These are phyloP conservation scores for Pichia deserticola DNA, from an alignment of 805 yeast genomes.

Conservation along the genomic window DNA sequence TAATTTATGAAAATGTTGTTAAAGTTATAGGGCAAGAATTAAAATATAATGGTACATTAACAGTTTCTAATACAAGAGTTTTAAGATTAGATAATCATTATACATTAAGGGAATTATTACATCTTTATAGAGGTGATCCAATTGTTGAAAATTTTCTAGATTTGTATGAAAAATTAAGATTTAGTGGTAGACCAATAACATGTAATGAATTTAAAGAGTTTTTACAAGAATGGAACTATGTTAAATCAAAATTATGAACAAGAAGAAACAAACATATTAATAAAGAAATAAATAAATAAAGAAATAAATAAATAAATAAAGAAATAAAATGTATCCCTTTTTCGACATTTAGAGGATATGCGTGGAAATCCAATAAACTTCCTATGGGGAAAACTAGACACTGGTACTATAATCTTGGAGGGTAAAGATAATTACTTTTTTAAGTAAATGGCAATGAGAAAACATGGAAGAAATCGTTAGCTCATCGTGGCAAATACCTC, in stretches of 20 bases:
- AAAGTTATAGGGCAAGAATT: constrained; percentile 54
- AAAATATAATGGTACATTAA: constrained; percentile 32
- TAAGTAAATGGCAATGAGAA: constrained; percentile 53
- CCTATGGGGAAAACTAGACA: constrained; percentile 40
- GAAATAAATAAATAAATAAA: neutral
- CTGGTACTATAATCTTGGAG: constrained; percentile 41
- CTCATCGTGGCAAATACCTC: constrained; percentile 69
- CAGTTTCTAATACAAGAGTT: constrained; percentile 14
- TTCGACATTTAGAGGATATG: constrained; percentile 58
- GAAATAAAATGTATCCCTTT: constrained; percentile 27
- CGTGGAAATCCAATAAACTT: constrained; percentile 47
- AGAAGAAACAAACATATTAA: too few relatives aligned
- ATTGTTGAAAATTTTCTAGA: constrained; percentile 31
- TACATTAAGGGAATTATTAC: constrained; percentile 24
- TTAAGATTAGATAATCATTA: constrained; percentile 16
- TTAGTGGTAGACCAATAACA: constrained; percentile 52
- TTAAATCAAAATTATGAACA: constrained; percentile 6
- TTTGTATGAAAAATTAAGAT: constrained; percentile 61
- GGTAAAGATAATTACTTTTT: constrained; percentile 28
- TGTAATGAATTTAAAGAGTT: constrained; percentile 55
- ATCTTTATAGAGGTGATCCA: constrained; percentile 17
- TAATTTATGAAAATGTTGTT: constrained; percentile 47
- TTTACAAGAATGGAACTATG: constrained; percentile 36
- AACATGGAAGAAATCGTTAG: constrained; percentile 53
- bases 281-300: too few relatives aligned